phyloP scores from a whole-genome alignment of 2,329 filamentous ascomycete species.

The Fusarium praegraminearum region DNA sequence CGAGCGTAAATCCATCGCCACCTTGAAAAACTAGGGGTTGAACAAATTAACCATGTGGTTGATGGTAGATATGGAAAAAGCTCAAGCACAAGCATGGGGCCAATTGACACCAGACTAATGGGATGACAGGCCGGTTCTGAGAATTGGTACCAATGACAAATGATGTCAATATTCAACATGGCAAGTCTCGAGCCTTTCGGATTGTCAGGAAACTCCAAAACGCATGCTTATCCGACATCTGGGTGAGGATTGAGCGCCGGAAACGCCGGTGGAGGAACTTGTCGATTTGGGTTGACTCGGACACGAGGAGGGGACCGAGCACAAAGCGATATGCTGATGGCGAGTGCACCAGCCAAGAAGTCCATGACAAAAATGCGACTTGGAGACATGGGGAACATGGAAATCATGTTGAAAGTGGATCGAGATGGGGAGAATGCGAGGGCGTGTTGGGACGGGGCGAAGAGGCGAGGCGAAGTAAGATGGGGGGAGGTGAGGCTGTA shows the following conservation, averaged over 20 bases:
- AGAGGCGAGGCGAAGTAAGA: not conserved
- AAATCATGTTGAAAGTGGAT: conserved; percentile 13
- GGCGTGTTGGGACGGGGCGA: not conserved
- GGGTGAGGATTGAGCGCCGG: conserved; percentile 6
- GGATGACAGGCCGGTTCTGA: not conserved
- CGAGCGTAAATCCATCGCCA: not conserved
- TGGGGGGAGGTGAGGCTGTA: conserved; percentile 13
- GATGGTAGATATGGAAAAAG: not conserved
- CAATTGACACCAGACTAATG: not conserved
- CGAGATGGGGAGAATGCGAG: not conserved
- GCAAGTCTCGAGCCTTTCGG: not conserved
- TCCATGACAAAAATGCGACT: not conserved
- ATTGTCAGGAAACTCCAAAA: not conserved
- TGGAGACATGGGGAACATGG: not conserved
- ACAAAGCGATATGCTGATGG: not conserved
- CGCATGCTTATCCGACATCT: not conserved
- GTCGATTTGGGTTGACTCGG: conserved; percentile 4
- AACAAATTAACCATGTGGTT: not conserved
- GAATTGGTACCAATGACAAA: not conserved
- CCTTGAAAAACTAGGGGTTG: not conserved
- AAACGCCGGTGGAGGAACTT: conserved; percentile 15
- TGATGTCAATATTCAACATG: conserved; percentile 8
- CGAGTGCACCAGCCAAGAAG: not conserved
- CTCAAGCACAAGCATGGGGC: not conserved
- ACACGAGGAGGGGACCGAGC: not conserved